Base-by-base conservation (phyloP, 2,329 filamentous ascomycete genomes). In the Trichoderma simmonsii region DNA sequence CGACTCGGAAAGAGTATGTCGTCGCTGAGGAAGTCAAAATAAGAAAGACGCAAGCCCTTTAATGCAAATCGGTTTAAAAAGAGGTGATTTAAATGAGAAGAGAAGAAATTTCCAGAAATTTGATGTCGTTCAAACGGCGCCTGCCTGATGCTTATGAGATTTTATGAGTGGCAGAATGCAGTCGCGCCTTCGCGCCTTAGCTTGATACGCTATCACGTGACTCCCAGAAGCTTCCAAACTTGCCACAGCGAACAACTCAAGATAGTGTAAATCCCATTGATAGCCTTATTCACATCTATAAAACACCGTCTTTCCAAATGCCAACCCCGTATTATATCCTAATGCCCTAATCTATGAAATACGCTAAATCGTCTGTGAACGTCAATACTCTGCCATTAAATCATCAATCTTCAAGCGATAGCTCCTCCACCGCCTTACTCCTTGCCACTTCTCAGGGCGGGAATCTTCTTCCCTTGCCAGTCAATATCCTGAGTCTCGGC, bases 401-500 rank as follows among this genome's bases (percentile, higher is more conserved):
- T 48, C n/a, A 15, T n/a, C 24, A 26, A 54, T 43, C 5, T 34
- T 3, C 26, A 34, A 32, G 36, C n/a, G n/a, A 3, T 11, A 24
- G 14, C 48, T 30, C 5, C 28, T 39, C 21, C 1, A 21, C 39
- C 9, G 7, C 5, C 14, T 48, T 8, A 48, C n/a, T 69, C n/a
- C 36, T 51, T 60, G 26, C 28, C 26, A n/a, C n/a, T 32, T 34
- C 32, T 32, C 9, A 68, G 14, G 6, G 60, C 59, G 2, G 64
- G 51, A 59, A 72, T 64, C 61, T 28, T 70, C 28, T 70, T 72
- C 15, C 71, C 71, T 11, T 54, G 59, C 71, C 71, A 70, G 34
- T 57, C 28, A 34, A 72, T 68, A 11, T 70, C 67, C 68, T 72
- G 70, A 71, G 62, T 71, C 76, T 74, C 39, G 70, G 84, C 83